Evolutionary conservation across 768 basidiomycete species (phyloP).

Genomic region (Neoboletus magnificus): DNA sequence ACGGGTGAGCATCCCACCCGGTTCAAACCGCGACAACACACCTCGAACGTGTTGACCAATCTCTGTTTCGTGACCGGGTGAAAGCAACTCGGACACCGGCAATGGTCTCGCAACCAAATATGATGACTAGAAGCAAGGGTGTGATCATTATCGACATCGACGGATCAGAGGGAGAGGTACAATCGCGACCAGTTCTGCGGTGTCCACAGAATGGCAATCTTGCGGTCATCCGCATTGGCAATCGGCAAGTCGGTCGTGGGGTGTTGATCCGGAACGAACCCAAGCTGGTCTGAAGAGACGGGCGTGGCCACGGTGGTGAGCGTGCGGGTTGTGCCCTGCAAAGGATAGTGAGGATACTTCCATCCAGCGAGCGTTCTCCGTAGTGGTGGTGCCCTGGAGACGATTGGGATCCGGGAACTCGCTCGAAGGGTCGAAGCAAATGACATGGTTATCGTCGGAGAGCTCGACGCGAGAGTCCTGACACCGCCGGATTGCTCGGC

Average conservation of each 20-base stretch:
- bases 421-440: background rate
- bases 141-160: background rate
- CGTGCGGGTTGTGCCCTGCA: background rate
- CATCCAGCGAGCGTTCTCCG: background rate
- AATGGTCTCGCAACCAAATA: conserved; percentile 91
- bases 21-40: conserved; percentile 26
- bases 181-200: conserved; percentile 70
- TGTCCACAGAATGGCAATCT: conserved; percentile 73
- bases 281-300: conserved; percentile 30
- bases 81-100: conserved; percentile 82
- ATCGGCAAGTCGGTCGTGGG: conserved; percentile 42
- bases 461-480: no score
- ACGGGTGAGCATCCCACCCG: background rate
- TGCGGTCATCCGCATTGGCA: conserved; percentile 52
- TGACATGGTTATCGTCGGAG: conserved; percentile 6
- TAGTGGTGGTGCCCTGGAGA: background rate
- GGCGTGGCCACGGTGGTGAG: background rate
- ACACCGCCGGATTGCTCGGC: no score
- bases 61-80: conserved; percentile 88
- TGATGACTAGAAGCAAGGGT: conserved; percentile 62
- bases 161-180: conserved; percentile 42
- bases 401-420: background rate
- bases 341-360: background rate
- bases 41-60: conserved; percentile 82
- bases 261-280: conserved; percentile 18